Base-by-base conservation (phyloP, 495 filamentous ascomycete species). In the Talaromyces ruber region DNA sequence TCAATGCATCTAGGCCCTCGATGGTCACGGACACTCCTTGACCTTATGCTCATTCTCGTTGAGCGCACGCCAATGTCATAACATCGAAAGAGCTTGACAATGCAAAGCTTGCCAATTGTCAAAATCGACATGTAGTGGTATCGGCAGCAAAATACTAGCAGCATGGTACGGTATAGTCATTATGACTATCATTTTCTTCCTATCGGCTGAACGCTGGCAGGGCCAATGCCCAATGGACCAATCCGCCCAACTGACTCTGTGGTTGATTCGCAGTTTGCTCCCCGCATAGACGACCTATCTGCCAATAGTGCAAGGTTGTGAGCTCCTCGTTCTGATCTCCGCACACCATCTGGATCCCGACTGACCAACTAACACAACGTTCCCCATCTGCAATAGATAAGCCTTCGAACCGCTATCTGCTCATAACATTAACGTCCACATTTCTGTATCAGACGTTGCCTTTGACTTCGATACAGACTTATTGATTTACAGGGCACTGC, bases 151-250 rank as follows among this genome's bases (percentile, higher is more conserved):
- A 39, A 18, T 22, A 9, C 43, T 47, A 47, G 34, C 34, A 37
- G 12, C 34, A 37, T 37, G 9, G 43, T 47, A 47, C 18, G 14
- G 22, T 54, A 26, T 2, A 54, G 26, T 28, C 22, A 54, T 54
- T 54, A 54, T 25, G 51, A 54, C 51, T 6, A 26, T 26, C 22
- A 4, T 28, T 54, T 54, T 28, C 26, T 28, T 28, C 51, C 51
- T 54, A 54, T 57, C 54, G 54, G 28, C 54, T 57, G 54, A 57
- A 34, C 54, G 54, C 54, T 57, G 28, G 26, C 54, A 57, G 14
- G 24, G 53, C 54, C 54, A 57, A 57, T 57, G 54, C 54, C 54
- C 54, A 57, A 57, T 57, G 26, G 26, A 32, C n/a, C 18, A 30
- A 21, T 34, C 54, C 26, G 29, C 54, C 54, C 54, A 34, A 25